Conservation (phyloP, 2,329 filamentous ascomycete species). For the Talaromyces sp. region DNA sequence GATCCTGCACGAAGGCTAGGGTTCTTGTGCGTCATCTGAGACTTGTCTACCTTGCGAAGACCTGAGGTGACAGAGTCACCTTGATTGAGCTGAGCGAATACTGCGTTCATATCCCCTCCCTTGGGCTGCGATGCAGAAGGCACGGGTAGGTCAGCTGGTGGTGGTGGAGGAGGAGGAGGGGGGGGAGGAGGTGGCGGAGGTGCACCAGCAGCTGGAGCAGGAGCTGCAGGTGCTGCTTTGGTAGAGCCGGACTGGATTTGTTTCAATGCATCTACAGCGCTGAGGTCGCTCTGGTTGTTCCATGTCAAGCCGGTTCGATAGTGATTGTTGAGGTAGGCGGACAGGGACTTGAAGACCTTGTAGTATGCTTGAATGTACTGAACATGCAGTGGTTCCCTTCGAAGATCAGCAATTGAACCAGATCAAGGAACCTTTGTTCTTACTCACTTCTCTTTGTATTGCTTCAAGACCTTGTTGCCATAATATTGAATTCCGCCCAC, state of each 20-base stretch:
- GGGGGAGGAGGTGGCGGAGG: constrained; percentile 38
- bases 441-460: constrained; percentile 74
- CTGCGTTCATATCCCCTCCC: constrained; percentile 68
- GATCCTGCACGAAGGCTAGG: constrained; percentile 74
- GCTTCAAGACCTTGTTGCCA: constrained; percentile 88
- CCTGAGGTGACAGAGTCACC: constrained; percentile 84
- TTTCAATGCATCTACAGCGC: constrained; percentile 67
- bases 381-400: constrained; percentile 72
- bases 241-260: constrained; percentile 48
- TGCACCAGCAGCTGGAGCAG: constrained; percentile 17
- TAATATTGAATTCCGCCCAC: constrained; percentile 86
- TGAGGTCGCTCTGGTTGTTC: constrained; percentile 73
- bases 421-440: too few relatives aligned
- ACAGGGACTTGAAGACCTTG: constrained; percentile 78
- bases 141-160: constrained; percentile 47
- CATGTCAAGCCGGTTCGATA: constrained; percentile 76
- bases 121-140: constrained; percentile 31
- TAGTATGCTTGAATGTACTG: constrained; percentile 94
- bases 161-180: constrained; percentile 43
- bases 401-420: background rate
- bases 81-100: constrained; percentile 88
- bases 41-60: constrained; percentile 88
- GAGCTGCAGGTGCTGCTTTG: constrained; percentile 16
- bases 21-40: constrained; percentile 98
- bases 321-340: constrained; percentile 79